Evolutionary conservation across 352 stramenopile genomes (phyloP), one percentile per base, ranked within the genome.

Genomic region (Phytopythium chamaehyphon): DNA sequence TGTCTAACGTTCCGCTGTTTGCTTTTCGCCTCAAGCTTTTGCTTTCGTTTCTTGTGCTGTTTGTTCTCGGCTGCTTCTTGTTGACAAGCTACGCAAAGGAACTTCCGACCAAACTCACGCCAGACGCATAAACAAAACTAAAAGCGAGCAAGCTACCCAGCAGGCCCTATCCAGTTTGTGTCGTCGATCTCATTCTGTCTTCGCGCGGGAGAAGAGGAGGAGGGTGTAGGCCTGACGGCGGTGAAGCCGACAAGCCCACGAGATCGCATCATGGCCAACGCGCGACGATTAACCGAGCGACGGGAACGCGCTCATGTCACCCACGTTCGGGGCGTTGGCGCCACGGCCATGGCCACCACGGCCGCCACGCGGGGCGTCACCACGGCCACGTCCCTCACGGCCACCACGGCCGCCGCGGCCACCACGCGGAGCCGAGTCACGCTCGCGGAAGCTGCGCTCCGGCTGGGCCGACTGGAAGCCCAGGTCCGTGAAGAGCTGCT

Each of bases 401-500:
- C 76, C 59, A 40, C 47, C 67, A 61, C 69, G 28, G 23, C 71
- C 50, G 24, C 75, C 78, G 52, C 73, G 68, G 53, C 76, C 59
- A 55, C 71, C 64, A 51, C 76, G 70, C 50, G 58, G 7, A 15
- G 56, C 61, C 47, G 59, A 75, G 54, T 77, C 69, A 24, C 69
- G 67, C 40, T 90, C 81, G 43, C 75, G 77, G 66, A 86, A 86
- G 56, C 71, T 71, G 54, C 71, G 83, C 64, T 92, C 76, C 39
- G 69, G 72, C 60, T 82, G 81, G 60, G 85, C 64, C 42, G 69
- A 69, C 65, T 81, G 73, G 73, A 89, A 93, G 51, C 76, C 88
- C 51, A 97, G 74, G 62, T 93, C 85, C 45, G 89, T 89, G 61
- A 95, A 73, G 65, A 96, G 40, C 65, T 96, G 71, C 75, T 96